These are phyloP conservation scores for Glycine latifolia DNA, from an alignment of 306 rosid species.

Conservation along the genomic window DNA sequence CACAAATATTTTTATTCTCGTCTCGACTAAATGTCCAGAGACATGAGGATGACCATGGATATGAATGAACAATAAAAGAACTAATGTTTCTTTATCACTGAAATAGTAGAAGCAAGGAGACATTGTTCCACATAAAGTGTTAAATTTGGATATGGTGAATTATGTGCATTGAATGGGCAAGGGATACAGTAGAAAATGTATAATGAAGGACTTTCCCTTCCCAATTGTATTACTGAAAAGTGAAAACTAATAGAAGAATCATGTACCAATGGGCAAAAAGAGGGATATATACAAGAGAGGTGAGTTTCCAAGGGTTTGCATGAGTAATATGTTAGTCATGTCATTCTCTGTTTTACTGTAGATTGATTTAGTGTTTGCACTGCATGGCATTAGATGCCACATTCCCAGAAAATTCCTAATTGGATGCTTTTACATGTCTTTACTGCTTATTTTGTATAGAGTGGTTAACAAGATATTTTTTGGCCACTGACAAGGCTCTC, in stretches of 20 bases:
- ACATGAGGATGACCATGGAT: too few relatives aligned
- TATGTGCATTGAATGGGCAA: not conserved
- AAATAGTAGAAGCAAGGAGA: too few relatives aligned
- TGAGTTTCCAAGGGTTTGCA: not conserved
- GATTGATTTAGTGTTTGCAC: constrained; percentile 13
- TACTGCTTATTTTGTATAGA: constrained; percentile 4
- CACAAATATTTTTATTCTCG: too few relatives aligned
- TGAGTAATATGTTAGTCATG: not conserved
- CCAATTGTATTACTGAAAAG: not conserved
- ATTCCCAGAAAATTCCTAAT: constrained; percentile 24
- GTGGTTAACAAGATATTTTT: not conserved
- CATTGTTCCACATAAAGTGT: too few relatives aligned
- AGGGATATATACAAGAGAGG: not conserved
- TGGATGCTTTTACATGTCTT: constrained; percentile 19
- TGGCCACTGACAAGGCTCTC: constrained; percentile 16
- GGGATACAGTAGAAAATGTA: not conserved
- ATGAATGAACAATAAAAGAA: too few relatives aligned
- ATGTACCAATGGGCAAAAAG: not conserved
- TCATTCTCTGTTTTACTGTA: not conserved
- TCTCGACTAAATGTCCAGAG: too few relatives aligned
- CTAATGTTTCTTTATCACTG: too few relatives aligned
- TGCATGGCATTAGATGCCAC: constrained; percentile 6
- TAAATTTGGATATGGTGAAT: not conserved
- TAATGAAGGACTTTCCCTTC: not conserved
- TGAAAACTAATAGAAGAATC: not conserved